Base-by-base conservation (phyloP, 108 stramenopile species). In the Fragilariopsis cylindrus region DNA sequence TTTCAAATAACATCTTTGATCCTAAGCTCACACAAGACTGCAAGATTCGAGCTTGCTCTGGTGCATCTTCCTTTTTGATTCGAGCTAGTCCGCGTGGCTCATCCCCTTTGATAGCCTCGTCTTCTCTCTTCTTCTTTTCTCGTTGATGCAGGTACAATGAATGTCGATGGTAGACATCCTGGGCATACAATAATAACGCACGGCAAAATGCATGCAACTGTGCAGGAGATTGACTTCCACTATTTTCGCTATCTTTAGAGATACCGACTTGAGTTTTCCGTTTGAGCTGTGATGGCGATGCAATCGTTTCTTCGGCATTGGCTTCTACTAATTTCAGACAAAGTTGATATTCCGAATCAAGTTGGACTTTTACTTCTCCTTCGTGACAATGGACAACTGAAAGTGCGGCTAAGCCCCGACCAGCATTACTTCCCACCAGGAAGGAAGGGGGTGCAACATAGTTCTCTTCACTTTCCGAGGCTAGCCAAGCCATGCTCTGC, bases 301-400 rank as follows among this genome's bases (percentile, higher is more conserved):
- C 12, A 55, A 48, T 11, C 30, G 43, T 42, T 74, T 69, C 76
- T 48, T 75, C 81, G 16, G 75, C 79, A 13, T 82, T 82, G n/a
- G 90, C 88, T 75, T 95, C 93, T 15, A 95, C 88, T 52, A 95
- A 66, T 70, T 91, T 90, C 43, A 90, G 78, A 39, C 87, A 86
- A 21, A 95, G 73, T 9, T 87, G 85, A 69, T 92, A 95, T 65
- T 95, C 93, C 43, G 85, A 79, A 78, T 95, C 82, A 53, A 95
- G 78, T 58, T 92, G 93, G 13, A 95, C 93, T 65, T 92, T 92
- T 15, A 95, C 90, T 71, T 95, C 93, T 47, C 93, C 91, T 60
- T 92, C 90, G 71, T 95, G 93, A 60, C 91, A 92, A 78, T 92
- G 90, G 39, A 92, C 84, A 9, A 92, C 88, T 40, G 80, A 82